Evolutionary conservation across 768 basidiomycete genomes (phyloP), one percentile per base, ranked within the genome.

Genomic region (Mycena polygramma): DNA sequence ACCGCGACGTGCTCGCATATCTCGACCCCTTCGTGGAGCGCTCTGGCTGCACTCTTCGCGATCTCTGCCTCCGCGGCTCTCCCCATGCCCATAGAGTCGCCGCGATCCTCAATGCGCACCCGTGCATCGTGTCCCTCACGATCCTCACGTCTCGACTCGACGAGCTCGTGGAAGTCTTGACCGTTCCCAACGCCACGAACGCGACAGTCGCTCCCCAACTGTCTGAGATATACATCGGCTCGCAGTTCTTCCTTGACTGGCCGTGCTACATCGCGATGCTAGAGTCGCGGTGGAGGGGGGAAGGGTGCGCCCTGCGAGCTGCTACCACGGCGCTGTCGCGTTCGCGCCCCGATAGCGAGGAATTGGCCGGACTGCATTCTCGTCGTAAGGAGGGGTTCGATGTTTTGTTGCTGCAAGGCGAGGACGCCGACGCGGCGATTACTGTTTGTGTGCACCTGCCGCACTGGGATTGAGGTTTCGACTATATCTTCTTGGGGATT

Each of bases 271-370:
- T 65, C n/a, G 49, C 9, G 9, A 65, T 65, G 63, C n/a, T 65
- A 5, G 35, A 57, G n/a, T 65, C 63, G 26, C 63, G 63, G 4
- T 65, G 63, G 54, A 55, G 24, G 37, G 53, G 17, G 19, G 54
- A 54, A 8, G 41, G 43, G 7, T 46, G 53, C 19, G 22, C 52
- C 5, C 43, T 64, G 2, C 62, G 20, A n/a, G 41, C 22, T 2
- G 62, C 60, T 26, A 39, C 52, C 6, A 35, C 22, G 19, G 51
- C 41, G 24, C 35, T 61, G 26, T 30, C 41, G 22, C 20, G 10
- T 3, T 4, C 2, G 9, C 11, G 43, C 30, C 54, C 43, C 4
- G 6, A 48, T 26, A n/a, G 9, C 14, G 53, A 39, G 43, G 15
- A 37, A 11, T 43, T 17, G 7, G 14, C 43, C 22, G 26, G 35